A percentile compares a stretch with the other conserved stretches of the same genome.
These are phyloP conservation scores for Lactarius deliciosus DNA, from an alignment of 768 basidiomycete species.

Conservation along the genomic window DNA sequence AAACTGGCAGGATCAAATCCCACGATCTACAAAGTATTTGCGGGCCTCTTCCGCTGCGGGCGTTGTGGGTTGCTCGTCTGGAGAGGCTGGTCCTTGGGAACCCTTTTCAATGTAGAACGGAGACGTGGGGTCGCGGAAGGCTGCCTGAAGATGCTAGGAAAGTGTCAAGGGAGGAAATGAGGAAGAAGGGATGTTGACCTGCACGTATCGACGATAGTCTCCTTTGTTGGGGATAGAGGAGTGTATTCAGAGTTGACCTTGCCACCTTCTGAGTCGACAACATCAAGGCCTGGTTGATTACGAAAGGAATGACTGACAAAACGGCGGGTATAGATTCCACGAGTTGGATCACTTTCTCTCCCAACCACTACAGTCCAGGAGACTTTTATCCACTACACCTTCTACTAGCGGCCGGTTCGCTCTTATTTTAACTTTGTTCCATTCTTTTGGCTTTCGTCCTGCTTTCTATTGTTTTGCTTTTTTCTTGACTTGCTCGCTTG, in stretches of 20 bases:
- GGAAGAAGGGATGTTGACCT: constrained; percentile 3
- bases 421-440: constrained; percentile 12
- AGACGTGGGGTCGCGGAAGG: constrained; percentile 61
- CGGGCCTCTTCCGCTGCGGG: constrained; percentile 41
- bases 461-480: constrained; percentile 22
- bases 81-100: constrained; percentile 56
- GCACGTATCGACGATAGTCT: constrained; percentile 20
- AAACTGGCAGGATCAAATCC: constrained; percentile 66
- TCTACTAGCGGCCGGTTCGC: constrained; percentile 30
- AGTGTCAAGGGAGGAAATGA: constrained; percentile 5
- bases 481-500: constrained; percentile 1
- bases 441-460: constrained; percentile 26
- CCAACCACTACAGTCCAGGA: constrained; percentile 30
- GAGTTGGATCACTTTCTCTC: constrained; percentile 21
- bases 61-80: constrained; percentile 43
- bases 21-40: constrained; percentile 44
- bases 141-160: constrained; percentile 55
- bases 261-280: not conserved
- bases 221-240: not conserved
- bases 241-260: not conserved
- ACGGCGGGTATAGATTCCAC: constrained; percentile 6
- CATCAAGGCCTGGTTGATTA: not conserved
- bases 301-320: not conserved
- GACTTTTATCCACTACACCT: constrained; percentile 20
- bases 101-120: constrained; percentile 67